Conservation (phyloP, 371 early-diverging fungal genomes). For the Mycotypha africana region DNA sequence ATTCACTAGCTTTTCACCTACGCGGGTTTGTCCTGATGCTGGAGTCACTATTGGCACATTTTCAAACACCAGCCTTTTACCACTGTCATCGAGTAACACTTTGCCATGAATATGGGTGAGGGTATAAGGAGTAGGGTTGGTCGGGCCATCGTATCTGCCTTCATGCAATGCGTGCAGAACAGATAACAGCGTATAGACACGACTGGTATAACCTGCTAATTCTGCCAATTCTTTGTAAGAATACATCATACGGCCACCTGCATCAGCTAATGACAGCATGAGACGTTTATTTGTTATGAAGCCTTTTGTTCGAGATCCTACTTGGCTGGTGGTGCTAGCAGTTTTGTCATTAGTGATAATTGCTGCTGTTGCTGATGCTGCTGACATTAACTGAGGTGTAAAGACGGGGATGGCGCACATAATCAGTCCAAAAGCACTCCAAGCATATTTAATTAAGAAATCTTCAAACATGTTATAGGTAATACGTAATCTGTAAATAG, state of each 20-base stretch:
- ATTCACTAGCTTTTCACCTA: constrained; percentile 64
- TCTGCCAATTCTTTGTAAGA: constrained; percentile 84
- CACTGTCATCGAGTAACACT: constrained; percentile 23
- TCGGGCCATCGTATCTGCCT: constrained; percentile 33
- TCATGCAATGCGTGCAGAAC: constrained; percentile 58
- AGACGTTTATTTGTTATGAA: constrained; percentile 89
- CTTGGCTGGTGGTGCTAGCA: constrained; percentile 11
- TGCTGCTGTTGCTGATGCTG: not conserved
- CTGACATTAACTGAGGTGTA: constrained; percentile 51
- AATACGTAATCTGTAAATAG: constrained; percentile 72
- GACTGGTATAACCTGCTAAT: constrained; percentile 80
- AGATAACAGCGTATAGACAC: constrained; percentile 74
- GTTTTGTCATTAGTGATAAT: constrained; percentile 8
- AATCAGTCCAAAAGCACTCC: constrained; percentile 66
- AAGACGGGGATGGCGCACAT: constrained; percentile 84
- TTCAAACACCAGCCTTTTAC: constrained; percentile 50
- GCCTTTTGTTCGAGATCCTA: constrained; percentile 70
- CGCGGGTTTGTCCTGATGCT: constrained; percentile 52
- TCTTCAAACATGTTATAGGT: constrained; percentile 90
- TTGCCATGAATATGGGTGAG: constrained; percentile 53
- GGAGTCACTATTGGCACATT: constrained; percentile 67
- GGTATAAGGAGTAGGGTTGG: constrained; percentile 20
- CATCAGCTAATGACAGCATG: constrained; percentile 83
- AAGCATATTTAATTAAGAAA: constrained; percentile 80
- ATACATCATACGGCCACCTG: constrained; percentile 90